Base-by-base conservation (phyloP, 2,329 filamentous ascomycete genomes). In the Stagonosporopsis cucurbitacearum region DNA sequence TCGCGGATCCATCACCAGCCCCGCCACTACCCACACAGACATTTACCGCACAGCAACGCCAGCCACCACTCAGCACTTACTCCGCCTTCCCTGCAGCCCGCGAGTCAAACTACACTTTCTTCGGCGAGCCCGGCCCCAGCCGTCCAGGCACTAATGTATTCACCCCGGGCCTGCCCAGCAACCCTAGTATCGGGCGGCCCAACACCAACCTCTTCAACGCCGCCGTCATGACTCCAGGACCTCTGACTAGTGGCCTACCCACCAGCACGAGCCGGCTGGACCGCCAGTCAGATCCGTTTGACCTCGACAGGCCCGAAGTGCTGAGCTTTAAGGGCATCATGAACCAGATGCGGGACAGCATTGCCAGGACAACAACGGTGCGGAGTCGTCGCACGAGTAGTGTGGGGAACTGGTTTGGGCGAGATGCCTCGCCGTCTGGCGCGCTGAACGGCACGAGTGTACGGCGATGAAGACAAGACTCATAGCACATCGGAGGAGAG, bases 221-320 rank as follows among this genome's bases (percentile, higher is more conserved):
- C 7, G 62, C 66, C 42, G 57, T 68, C 54, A 67, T 69, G 45
- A 47, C 48, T 2, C 42, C 53, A 1, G 53, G 35, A 1, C 37
- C 48, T 32, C 53, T 44, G 13, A 50, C 40, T 17, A 19, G 52
- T 28, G 52, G 52, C 15, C 35, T 40, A 5, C 46, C 47, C 22
- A 55, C 52, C 17, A 50, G 42, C 42, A 50, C 42, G 12, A 51
- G 47, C 20, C 66, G 70, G 7, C 66, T 61, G n/a, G 68, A 72
- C 30, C 70, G 74, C 13, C 72, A 76, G 36, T 76, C 73, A 1
- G 75, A 77, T 51, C 75, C 75, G 0, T 77, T 77, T 40, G 75
- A 77, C 51, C 69, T 77, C 13, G 75, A 77, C 49, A 63, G 73
- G 12, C 75, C 75, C 9, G 75, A 77, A 54, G 69, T 77, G 8